These are phyloP conservation scores for Globisporangium uncinulatum DNA, from an alignment of 352 stramenopile genomes.

Conservation along the genomic window DNA sequence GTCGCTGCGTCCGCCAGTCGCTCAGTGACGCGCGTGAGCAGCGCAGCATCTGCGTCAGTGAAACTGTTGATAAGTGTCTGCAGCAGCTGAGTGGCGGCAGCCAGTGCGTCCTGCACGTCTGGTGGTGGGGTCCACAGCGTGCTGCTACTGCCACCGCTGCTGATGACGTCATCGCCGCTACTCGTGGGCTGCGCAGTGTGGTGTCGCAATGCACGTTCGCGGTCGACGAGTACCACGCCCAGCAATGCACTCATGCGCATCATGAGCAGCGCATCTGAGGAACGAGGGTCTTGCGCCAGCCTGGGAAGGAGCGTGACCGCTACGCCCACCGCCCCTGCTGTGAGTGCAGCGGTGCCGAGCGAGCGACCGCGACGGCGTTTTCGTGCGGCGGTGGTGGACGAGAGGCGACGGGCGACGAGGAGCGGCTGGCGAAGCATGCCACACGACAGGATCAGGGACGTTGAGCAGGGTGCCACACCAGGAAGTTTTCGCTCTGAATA, in stretches of 20 bases:
- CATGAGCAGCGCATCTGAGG: neutral
- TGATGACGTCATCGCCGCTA: neutral
- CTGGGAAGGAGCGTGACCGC: too few relatives aligned
- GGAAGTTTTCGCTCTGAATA: too few relatives aligned
- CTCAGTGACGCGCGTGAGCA: conserved; percentile 6
- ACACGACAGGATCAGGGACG: too few relatives aligned
- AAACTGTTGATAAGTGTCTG: neutral
- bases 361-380: too few relatives aligned
- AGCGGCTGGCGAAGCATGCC: too few relatives aligned
- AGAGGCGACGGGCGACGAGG: too few relatives aligned
- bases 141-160: neutral
- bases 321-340: too few relatives aligned
- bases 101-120: neutral
- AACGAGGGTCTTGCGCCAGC: neutral
- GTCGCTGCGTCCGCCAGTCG: conserved; percentile 1
- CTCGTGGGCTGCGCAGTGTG: too few relatives aligned
- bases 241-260: conserved; percentile 10
- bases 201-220: neutral
- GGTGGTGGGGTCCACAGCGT: neutral
- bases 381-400: too few relatives aligned
- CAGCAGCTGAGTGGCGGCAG: neutral
- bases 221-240: conserved; percentile 5
- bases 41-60: neutral
- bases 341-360: too few relatives aligned
- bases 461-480: too few relatives aligned